A percentile compares a stretch with the other conserved stretches of the same genome.
Conservation (phyloP, 306 rosid genomes). For the Trifolium repens region DNA sequence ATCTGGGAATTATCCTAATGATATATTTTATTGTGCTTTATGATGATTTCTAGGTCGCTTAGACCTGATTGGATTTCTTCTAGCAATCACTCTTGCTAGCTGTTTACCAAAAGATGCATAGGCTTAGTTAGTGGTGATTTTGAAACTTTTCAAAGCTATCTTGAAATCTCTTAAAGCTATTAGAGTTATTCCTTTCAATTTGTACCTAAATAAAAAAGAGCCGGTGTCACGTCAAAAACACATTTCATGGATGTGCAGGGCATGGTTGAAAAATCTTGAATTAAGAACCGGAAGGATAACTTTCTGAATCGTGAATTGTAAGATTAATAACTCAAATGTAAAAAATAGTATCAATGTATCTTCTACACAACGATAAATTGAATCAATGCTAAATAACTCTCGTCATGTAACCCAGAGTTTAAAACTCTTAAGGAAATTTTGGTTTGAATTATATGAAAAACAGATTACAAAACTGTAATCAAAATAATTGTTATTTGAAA, state of each 20-base stretch:
- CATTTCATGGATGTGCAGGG: background rate
- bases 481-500: too few species aligned
- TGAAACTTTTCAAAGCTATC: constrained; percentile 18
- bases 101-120: background rate
- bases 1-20: constrained; percentile 25
- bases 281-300: too few species aligned
- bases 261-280: background rate
- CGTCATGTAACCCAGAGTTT: background rate
- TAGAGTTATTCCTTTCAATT: constrained; percentile 27
- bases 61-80: constrained; percentile 34
- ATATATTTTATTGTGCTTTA: constrained; percentile 24
- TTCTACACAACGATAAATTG: background rate
- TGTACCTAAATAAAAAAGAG: background rate
- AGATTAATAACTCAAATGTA: background rate
- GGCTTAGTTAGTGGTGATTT: background rate
- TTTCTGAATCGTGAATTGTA: too few species aligned
- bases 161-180: background rate
- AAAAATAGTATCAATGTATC: background rate
- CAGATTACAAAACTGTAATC: background rate
- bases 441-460: too few species aligned
- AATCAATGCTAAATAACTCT: background rate
- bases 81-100: constrained; percentile 14
- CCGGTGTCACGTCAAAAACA: background rate
- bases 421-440: background rate
- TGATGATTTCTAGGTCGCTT: background rate